These are phyloP conservation scores for Podospora didyma DNA, from an alignment of 495 filamentous ascomycete species.

Conservation along the genomic window DNA sequence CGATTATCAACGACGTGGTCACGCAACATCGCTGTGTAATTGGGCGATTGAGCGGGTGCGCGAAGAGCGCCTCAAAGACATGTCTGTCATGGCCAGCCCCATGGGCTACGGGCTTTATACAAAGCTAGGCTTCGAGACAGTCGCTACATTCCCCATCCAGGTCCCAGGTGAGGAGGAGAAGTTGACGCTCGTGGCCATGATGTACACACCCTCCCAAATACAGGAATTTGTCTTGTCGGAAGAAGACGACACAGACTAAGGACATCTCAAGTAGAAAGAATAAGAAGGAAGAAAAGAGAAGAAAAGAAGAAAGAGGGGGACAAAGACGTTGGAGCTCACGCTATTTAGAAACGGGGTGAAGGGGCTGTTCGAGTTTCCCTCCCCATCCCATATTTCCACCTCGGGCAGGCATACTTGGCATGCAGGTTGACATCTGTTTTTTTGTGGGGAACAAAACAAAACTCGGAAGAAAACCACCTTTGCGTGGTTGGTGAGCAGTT, in stretches of 20 bases:
- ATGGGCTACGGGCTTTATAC: constrained; percentile 35
- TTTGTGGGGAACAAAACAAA: too few relatives aligned
- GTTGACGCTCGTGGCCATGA: constrained; percentile 35
- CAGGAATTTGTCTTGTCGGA: neutral
- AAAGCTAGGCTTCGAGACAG: constrained; percentile 20
- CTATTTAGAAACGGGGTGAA: too few relatives aligned
- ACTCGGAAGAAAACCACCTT: neutral
- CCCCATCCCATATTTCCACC: too few relatives aligned
- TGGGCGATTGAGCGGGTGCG: constrained; percentile 30
- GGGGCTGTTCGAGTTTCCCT: too few relatives aligned
- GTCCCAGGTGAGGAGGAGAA: constrained; percentile 29
- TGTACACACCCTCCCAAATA: constrained; percentile 17
- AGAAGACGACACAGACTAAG: too few relatives aligned
- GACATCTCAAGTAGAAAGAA: too few relatives aligned
- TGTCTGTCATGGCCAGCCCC: constrained; percentile 35
- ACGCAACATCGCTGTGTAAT: constrained; percentile 26
- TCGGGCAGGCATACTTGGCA: too few relatives aligned
- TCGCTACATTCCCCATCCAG: constrained; percentile 25
- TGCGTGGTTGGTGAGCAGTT: too few relatives aligned
- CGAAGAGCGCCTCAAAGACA: constrained; percentile 14
- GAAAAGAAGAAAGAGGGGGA: neutral
- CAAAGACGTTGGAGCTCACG: too few relatives aligned
- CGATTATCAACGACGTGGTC: constrained; percentile 29
- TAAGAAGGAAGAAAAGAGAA: too few relatives aligned
- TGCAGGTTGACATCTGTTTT: too few relatives aligned